Evolutionary conservation across 768 basidiomycete species (phyloP).

Genomic region (Boletellus sp.): DNA sequence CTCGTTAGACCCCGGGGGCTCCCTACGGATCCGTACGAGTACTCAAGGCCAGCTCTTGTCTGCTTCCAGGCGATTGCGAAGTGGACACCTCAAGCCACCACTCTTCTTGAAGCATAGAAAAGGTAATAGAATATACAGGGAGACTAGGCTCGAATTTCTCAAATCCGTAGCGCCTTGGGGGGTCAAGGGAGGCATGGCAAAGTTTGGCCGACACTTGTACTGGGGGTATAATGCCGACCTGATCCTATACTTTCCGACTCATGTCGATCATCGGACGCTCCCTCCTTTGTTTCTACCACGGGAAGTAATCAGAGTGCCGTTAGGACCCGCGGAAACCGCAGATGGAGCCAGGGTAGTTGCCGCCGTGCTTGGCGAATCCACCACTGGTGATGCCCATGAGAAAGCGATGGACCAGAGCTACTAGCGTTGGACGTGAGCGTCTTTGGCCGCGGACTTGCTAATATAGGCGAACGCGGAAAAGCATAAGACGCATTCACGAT

Average conservation of each 20-base stretch:
- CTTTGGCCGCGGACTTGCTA: conserved; percentile 24
- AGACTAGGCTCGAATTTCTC: conserved; percentile 26
- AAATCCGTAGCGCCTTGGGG: conserved; percentile 22
- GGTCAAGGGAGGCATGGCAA: conserved; percentile 30
- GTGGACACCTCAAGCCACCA: conserved; percentile 19
- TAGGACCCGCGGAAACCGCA: conserved; percentile 17
- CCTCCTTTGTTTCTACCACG: conserved; percentile 22
- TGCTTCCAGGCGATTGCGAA: conserved; percentile 24
- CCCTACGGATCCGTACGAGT: conserved; percentile 23
- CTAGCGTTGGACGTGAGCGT: conserved; percentile 24
- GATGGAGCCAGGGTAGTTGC: conserved; percentile 27
- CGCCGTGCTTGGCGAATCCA: conserved; percentile 24
- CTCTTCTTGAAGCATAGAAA: conserved; percentile 23
- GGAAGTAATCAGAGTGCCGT: conserved; percentile 8
- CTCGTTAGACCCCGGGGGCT: conserved; percentile 28
- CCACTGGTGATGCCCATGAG: conserved; percentile 22
- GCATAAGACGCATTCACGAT: conserved; percentile 20
- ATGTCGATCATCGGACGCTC: conserved; percentile 32
- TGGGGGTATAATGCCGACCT: conserved; percentile 31
- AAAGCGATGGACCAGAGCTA: conserved; percentile 24
- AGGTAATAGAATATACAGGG: conserved; percentile 30
- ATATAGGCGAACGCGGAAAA: conserved; percentile 13
- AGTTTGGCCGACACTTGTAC: conserved; percentile 27
- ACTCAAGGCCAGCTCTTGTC: conserved; percentile 20
- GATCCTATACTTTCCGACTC: conserved; percentile 30